Base-by-base conservation (phyloP, 2,329 filamentous ascomycete genomes). In the Cladosporium sp. region DNA sequence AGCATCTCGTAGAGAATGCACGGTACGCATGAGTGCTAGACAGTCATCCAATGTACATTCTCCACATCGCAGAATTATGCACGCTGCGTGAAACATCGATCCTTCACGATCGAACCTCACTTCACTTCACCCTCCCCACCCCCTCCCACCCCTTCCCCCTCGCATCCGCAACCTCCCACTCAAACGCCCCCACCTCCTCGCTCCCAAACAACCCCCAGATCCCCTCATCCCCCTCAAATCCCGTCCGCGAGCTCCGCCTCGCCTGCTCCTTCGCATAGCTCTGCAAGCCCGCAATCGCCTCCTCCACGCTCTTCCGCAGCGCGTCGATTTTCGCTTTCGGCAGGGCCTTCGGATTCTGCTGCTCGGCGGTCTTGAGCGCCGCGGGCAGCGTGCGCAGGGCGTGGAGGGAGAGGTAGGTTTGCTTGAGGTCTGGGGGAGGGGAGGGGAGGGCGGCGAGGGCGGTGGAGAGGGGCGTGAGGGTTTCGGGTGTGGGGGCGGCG, bases 61-160 rank as follows among this genome's bases (percentile, higher is more conserved):
- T 28, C 22, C 22, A 28, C 22, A 28, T 28, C 22, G 22, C 22
- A 28, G 22, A 28, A 7, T 28, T 7, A 7, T 28, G 22, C 22
- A 28, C 22, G 22, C 22, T 28, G 22, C 22, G 22, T 28, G 7
- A 7, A 28, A 28, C 22, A 28, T 28, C 22, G 7, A 5, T 7
- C 22, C 22, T 28, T 7, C 22, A 28, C 22, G 5, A 28, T 28
- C 22, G 2, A 28, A 28, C 22, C 22, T 28, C 22, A 7, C 22
- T 7, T 49, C 38, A 50, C 49, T 46, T 58, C n/a, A 63, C 53
- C 49, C 55, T 59, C 22, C 43, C 51, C 9, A 66, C 53, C 13
- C 63, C 63, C 35, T 64, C 63, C 65, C 65, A 67, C 7, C 64
- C 65, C 41, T 62, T 59, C 19, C 42, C 58, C 40, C 59, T 64